phyloP scores from a whole-genome alignment of 345 rosid genomes.

The Syzygium grande region DNA sequence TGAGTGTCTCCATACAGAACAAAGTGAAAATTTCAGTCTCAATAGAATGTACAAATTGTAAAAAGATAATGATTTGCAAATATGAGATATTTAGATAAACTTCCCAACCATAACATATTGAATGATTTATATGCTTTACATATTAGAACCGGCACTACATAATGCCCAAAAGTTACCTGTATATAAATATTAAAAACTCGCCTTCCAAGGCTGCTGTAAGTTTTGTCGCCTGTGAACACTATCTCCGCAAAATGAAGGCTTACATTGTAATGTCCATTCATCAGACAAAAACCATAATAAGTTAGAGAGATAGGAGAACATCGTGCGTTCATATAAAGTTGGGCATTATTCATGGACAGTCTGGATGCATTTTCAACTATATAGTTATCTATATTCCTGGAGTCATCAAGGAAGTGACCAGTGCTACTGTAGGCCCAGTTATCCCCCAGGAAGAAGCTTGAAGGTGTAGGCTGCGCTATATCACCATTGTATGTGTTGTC shows the following conservation, averaged over 20 bases:
- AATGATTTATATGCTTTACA: background rate
- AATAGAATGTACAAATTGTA: background rate
- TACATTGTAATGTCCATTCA: conserved; percentile 10
- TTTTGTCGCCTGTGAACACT: conserved; percentile 6
- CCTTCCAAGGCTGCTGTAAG: conserved; percentile 10
- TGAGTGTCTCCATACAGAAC: background rate
- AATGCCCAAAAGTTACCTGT: conserved; percentile 10
- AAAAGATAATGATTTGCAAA: background rate
- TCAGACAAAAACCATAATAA: conserved; percentile 12
- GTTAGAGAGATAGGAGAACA: background rate
- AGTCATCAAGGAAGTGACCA: background rate
- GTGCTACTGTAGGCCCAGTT: conserved; percentile 3
- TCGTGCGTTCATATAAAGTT: background rate
- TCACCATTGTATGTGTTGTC: background rate
- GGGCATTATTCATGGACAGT: background rate
- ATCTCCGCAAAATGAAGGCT: conserved; percentile 24
- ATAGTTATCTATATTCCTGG: too few relatives aligned
- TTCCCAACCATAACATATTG: background rate
- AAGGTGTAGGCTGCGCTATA: background rate
- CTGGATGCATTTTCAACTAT: background rate
- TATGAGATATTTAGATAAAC: background rate
- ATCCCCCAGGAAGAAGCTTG: background rate
- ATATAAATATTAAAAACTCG: conserved; percentile 18
- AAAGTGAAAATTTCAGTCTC: background rate
- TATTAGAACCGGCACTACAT: background rate